A percentile compares a stretch with the other conserved stretches of the same genome.
Conservation (phyloP, 371 early-diverging fungal species). For the Coemansia sp. region DNA sequence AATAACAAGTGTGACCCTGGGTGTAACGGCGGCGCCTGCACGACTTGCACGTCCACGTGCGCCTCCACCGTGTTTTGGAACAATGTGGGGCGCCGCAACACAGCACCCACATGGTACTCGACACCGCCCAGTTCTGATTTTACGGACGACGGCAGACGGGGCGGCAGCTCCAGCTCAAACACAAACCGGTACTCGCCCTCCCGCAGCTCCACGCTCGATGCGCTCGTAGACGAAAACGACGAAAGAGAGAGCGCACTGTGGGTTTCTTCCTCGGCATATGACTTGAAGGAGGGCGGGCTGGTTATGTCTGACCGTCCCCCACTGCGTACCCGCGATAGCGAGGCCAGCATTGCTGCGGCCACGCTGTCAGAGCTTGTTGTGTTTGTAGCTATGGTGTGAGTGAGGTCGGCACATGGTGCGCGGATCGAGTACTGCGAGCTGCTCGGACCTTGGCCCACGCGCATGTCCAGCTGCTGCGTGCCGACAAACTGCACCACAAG, state of each 20-base stretch:
- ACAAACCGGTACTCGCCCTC: slow-evolving; percentile 55
- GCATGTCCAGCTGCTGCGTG: slow-evolving; percentile 28
- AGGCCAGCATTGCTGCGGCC: slow-evolving; percentile 1
- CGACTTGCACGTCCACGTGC: slow-evolving; percentile 38
- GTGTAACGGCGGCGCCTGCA: slow-evolving; percentile 23
- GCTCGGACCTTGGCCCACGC: slow-evolving; percentile 38
- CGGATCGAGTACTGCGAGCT: slow-evolving; percentile 11
- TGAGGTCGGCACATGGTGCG: slow-evolving; percentile 16
- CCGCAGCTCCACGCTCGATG: slow-evolving; percentile 13
- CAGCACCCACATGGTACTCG: slow-evolving; percentile 44
- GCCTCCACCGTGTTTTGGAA: slow-evolving; percentile 36
- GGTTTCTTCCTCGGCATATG: slow-evolving; percentile 10
- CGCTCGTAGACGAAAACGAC: not conserved
- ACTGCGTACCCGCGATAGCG: slow-evolving; percentile 7
- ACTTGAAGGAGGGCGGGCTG: not conserved
- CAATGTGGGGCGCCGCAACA: slow-evolving; percentile 39
- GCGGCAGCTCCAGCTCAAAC: slow-evolving; percentile 54
- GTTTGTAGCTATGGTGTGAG: slow-evolving; percentile 12
- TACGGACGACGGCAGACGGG: slow-evolving; percentile 50
- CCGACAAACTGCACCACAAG: slow-evolving; percentile 26
- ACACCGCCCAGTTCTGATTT: slow-evolving; percentile 51
- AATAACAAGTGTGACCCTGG: slow-evolving; percentile 3
- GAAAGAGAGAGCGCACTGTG: not conserved
- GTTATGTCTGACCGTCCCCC: not conserved
- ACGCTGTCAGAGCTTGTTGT: not conserved